These are phyloP conservation scores for Colletotrichum scovillei DNA, from an alignment of 2,329 filamentous ascomycete species.

Conservation along the genomic window DNA sequence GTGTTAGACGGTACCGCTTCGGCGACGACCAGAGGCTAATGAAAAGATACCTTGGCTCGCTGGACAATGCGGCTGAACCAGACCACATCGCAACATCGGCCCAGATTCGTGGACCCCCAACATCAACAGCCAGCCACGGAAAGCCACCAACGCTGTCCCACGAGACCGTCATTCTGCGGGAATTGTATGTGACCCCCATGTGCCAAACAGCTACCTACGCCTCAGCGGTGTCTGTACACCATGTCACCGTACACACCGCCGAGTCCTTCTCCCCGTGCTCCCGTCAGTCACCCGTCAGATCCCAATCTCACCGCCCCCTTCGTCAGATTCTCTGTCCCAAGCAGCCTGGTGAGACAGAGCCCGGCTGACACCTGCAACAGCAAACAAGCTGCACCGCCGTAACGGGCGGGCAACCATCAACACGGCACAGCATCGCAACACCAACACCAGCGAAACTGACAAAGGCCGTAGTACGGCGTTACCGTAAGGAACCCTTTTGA, in stretches of 20 bases:
- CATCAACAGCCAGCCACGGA: neutral
- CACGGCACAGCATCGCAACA: neutral
- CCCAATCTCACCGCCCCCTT: neutral
- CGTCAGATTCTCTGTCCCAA: neutral
- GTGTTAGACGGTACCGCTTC: neutral
- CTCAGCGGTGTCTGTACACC: no score
- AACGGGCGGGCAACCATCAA: neutral
- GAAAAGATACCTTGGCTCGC: neutral
- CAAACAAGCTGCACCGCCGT: neutral
- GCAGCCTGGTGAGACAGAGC: neutral
- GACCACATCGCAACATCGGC: neutral
- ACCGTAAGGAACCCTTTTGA: neutral
- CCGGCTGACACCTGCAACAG: slow-evolving; percentile 10
- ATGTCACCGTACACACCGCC: neutral
- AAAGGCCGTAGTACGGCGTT: neutral
- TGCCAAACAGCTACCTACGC: neutral
- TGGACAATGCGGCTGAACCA: neutral
- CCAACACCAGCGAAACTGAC: neutral
- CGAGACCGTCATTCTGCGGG: neutral
- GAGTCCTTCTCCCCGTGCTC: neutral
- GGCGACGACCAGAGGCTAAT: neutral
- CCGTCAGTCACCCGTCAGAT: neutral
- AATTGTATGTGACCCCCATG: neutral
- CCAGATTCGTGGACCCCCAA: neutral
- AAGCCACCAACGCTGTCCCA: neutral